Evolutionary conservation across 164 flowering plant genomes (phyloP), one percentile per base, ranked within the genome.

Genomic region (Litsea cubeba): DNA sequence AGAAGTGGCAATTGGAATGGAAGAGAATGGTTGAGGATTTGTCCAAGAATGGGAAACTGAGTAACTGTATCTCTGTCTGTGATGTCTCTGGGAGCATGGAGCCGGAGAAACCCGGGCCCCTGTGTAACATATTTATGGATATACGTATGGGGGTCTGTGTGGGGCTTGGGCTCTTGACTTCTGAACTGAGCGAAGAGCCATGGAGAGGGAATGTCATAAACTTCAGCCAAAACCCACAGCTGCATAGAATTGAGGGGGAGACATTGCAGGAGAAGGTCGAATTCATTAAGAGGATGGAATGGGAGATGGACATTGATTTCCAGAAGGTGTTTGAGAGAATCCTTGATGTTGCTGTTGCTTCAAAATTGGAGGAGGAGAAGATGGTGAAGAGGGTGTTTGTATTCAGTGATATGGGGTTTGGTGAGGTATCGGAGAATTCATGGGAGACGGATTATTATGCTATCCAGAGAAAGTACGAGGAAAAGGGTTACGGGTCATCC

Each of bases 401-500:
- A 20, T 88, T 88, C 72, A 88, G 90, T 63, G 90, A 87, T 62
- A 88, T 88, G 91, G 91, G 87, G 62, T 88, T 88, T 65, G 88
- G 86, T 35, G 25, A 78, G 68, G 89, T 83, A 2, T 28, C 85
- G 0, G 60, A 32, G 20, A 71, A 77, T 22, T 2, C n/a, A 0
- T 85, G 88, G 90, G 88, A 85, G 62, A 87, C 87, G 2, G 90
- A 84, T 24, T 87, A 87, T 50, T 64, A 80, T 62, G 83, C 64
- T 1, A 83, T 87, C 14, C 62, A 24, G 69, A 82, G 83, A 76
- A 84, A 87, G 75, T 84, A 74, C 65, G 14, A 58, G 68, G 83
- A 80, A 65, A 62, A 46, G 2, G 88, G 86, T 26, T 80, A 79
- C 28, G 76, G 46, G n/a, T n/a, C 68, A 18, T 20, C 71, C 5